Evolutionary conservation across 2,329 filamentous ascomycete genomes (phyloP), one percentile per base, ranked within the genome.

Genomic region (Xylaria multiplex): DNA sequence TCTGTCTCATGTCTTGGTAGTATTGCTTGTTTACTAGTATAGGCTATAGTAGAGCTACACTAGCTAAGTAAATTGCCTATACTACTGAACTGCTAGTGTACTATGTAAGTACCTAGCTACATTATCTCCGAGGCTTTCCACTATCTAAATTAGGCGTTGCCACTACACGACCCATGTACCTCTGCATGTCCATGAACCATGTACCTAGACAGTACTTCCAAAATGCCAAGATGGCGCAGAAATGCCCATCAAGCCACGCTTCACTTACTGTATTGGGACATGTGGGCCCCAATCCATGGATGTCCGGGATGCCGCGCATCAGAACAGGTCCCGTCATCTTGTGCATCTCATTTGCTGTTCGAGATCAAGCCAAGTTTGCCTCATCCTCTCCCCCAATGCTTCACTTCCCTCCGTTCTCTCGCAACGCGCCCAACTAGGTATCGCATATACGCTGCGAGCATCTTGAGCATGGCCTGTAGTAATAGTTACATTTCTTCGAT

Each of bases 381-480:
- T 69, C 67, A 68, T 48, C 22, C 13, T 46, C 35, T 55, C 19
- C 35, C 24, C 40, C 48, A 40, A 64, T 54, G 55, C 45, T 59
- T 63, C 53, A 62, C 27, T 35, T 40, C 40, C 46, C 56, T 16
- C 19, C 43, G 32, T 59, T 49, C 52, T 48, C 35, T 30, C 59
- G 37, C 62, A 30, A 55, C 53, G 8, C 43, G 52, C 65, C 53
- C 35, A 30, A 58, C 53, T n/a, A 27, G 45, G 59, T 49, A 62
- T 67, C 59, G 59, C 65, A 35, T 52, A 53, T 19, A 14, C 35
- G 11, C 58, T 58, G 64, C 61, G 55, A 43, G 24, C 59, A 53
- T 52, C 55, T 71, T 59, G 72, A 72, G 71, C 64, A 70, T 75
- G 66, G 67, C 69, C 66, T 74, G 71, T 73, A 75, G 65, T 69